Base-by-base conservation (phyloP, 768 basidiomycete genomes). In the Trametes maxima region DNA sequence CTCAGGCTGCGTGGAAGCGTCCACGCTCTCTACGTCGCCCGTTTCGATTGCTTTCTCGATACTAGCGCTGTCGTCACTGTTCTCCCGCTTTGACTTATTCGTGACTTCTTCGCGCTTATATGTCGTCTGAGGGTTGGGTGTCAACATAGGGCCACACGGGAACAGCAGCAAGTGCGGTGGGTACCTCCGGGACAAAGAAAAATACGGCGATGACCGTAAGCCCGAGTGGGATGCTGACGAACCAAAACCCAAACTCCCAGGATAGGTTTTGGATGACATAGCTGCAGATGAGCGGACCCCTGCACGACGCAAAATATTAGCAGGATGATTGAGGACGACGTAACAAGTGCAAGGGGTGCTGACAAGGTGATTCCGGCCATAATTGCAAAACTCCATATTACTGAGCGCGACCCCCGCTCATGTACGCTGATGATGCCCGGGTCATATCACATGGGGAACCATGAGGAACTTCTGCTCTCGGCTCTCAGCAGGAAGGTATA, bases 201-300 rank as follows among this genome's bases (percentile, higher is more conserved):
- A 80, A 77, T 3, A 80, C 73, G 7, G 73, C 56, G n/a, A 78
- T 45, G 11, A 76, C 64, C 5, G 69, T 68, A 14, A 80, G 57
- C 8, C 79, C 78, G 19, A 79, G 68, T 1, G 76, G 74, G 46
- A 80, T 80, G 28, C 73, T 72, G n/a, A 80, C 75, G 59, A 80
- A 77, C 79, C 79, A 81, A 66, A 80, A 81, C 17, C 77, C 77
- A 75, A 76, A 76, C 51, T 78, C 73, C 77, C 78, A 77, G 2
- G 78, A 73, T 24, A 76, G 53, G 59, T 78, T 77, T 56, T 77
- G 73, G 14, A 80, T 74, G n/a, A 80, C 78, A 64, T 78, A 79
- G 60, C 79, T 78, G 63, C 78, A 80, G n/a, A 81, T 70, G 39
- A 80, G 66, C 0, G 79, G 78, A 0, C 78, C 77, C 19, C 78